Base-by-base conservation (phyloP, 2,329 filamentous ascomycete species). In the Stemphylium vesicarium region DNA sequence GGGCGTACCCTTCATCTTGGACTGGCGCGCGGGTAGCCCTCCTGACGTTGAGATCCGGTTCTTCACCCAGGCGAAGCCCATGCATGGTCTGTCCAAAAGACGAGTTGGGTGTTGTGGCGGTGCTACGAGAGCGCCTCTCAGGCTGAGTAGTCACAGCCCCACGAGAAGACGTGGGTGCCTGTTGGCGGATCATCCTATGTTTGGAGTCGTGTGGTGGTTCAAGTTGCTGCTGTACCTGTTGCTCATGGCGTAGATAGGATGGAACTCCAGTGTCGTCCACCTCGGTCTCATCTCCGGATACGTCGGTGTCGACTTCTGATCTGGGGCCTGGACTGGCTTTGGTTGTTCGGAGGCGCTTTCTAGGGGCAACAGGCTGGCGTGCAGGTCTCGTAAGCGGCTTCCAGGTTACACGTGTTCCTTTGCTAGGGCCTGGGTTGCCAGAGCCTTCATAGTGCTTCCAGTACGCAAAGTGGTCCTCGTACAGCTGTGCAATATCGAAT, bases 381-480 rank as follows among this genome's bases (percentile, higher is more conserved):
- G 59, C 29, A n/a, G 65, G 67, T 40, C 62, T 62, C 22, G 63
- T 57, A 3, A 62, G 53, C 8, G 54, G 49, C 24, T 60, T 57
- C 70, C 70, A 73, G 4, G 60, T 66, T 22, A 66, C 52, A 13
- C 59, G 36, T 38, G 59, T 68, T 15, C 71, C 70, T 15, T 47
- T 55, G 3, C 56, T 59, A 12, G 60, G 57, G 24, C 71, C 64
- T 6, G 40, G 37, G 12, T 63, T 58, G 10, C 56, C 63, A 12
- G 49, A 56, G 9, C 62, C 65, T 44, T 72, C 65, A 22, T 60
- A 70, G 1, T 72, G 60, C 7, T 56, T 42, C 38, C 70, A 63
- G 36, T 62, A 59, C 13, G 59, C 60, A 11, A 73, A 31, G 50
- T 72, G 65, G 31, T 72, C 70, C 53, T 74, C 70, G 40, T 69